phyloP scores from a whole-genome alignment of 768 basidiomycete species.

The Fomitopsis serialis region DNA sequence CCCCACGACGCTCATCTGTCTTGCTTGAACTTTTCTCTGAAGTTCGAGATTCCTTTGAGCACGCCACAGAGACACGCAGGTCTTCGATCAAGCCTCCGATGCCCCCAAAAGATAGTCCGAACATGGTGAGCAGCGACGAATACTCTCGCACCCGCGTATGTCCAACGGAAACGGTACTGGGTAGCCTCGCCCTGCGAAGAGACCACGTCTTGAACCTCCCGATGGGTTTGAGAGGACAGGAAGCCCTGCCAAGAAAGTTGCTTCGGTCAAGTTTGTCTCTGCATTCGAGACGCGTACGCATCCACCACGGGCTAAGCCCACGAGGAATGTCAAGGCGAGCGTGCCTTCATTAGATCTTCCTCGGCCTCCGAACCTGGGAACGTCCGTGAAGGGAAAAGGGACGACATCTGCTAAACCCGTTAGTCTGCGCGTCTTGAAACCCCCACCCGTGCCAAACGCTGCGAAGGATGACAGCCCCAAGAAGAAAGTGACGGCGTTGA shows the following conservation, averaged over 20 bases:
- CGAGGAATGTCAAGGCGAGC: background rate
- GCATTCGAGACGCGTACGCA: background rate
- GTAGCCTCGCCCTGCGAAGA: constrained; percentile 4
- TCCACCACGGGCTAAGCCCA: background rate
- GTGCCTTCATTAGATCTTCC: background rate
- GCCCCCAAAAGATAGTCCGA: too few relatives aligned
- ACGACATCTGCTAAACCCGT: background rate
- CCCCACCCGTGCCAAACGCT: constrained; percentile 1
- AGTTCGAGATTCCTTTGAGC: too few relatives aligned
- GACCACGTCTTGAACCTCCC: background rate
- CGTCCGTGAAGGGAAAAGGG: background rate
- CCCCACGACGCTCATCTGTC: too few relatives aligned
- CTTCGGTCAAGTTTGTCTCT: constrained; percentile 1
- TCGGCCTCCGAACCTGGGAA: background rate
- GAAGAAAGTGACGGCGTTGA: background rate
- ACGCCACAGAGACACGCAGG: too few relatives aligned
- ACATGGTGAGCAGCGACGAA: too few relatives aligned
- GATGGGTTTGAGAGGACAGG: background rate
- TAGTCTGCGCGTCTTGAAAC: constrained; percentile 6
- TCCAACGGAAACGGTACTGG: background rate
- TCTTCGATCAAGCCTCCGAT: too few relatives aligned
- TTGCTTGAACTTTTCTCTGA: too few relatives aligned
- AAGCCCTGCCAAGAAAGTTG: background rate
- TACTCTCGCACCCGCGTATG: too few relatives aligned
- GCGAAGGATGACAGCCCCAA: background rate